Percentiles rank a stretch among this genome's conserved stretches.
Conservation (phyloP, 2,329 filamentous ascomycete genomes). For the Rutstroemia sp. region DNA sequence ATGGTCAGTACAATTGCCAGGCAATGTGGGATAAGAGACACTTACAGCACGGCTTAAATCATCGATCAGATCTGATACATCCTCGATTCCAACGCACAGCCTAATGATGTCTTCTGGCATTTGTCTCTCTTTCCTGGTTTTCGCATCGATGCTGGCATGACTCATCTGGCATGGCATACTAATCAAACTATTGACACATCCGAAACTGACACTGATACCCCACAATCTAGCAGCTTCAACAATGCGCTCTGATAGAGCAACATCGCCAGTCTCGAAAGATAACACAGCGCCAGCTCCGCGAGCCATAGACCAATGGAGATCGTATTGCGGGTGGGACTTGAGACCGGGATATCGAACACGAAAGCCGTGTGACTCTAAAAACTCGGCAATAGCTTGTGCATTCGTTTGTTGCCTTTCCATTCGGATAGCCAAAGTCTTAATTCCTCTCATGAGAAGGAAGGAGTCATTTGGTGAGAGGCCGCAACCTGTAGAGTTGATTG, state of each 20-base stretch:
- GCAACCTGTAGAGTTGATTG: constrained; percentile 93
- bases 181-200: constrained; percentile 96
- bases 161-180: constrained; percentile 99
- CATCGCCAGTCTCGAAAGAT: constrained; percentile 90
- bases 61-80: constrained; percentile 83
- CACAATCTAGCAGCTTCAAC: constrained; percentile 88
- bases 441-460: constrained; percentile 87
- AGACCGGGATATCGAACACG: constrained; percentile 91
- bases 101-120: constrained; percentile 97
- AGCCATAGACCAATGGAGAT: constrained; percentile 91
- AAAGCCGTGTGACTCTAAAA: constrained; percentile 87
- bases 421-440: constrained; percentile 94
- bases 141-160: constrained; percentile 94
- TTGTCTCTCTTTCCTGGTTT: constrained; percentile 79
- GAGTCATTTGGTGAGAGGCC: constrained; percentile 92
- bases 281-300: constrained; percentile 90
- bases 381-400: constrained; percentile 83
- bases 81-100: constrained; percentile 93
- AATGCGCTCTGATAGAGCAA: constrained; percentile 77
- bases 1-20: constrained; percentile 17
- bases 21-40: constrained; percentile 23
- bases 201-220: constrained; percentile 95
- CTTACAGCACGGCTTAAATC: constrained; percentile 85
- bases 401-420: constrained; percentile 98
- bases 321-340: constrained; percentile 92